A percentile compares a stretch with the other conserved stretches of the same genome.
These are phyloP conservation scores for Chaetomium sp. DNA, from an alignment of 2,329 filamentous ascomycete genomes.

Conservation along the genomic window DNA sequence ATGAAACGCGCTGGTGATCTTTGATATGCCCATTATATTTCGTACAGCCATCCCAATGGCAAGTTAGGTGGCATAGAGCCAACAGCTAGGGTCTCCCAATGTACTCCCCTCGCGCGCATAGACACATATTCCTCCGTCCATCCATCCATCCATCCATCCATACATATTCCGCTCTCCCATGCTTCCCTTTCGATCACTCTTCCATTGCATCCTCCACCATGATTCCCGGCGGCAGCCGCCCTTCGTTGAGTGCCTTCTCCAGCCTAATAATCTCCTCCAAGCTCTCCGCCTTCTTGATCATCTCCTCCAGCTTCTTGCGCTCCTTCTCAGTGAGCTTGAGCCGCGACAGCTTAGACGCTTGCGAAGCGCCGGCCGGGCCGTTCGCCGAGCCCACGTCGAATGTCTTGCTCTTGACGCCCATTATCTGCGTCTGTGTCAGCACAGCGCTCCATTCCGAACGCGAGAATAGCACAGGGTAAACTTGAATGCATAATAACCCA, in stretches of 20 bases:
- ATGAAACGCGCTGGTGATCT: too few relatives aligned
- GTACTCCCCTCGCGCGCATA: neutral
- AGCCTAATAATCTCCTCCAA: conserved; percentile 82
- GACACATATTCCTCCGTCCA: neutral
- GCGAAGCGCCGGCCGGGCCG: conserved; percentile 28
- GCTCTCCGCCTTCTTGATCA: conserved; percentile 83
- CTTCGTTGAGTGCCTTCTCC: conserved; percentile 89
- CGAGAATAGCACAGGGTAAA: neutral
- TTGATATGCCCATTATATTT: too few relatives aligned
- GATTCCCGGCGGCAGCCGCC: conserved; percentile 68
- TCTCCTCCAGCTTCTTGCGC: conserved; percentile 74
- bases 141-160: neutral
- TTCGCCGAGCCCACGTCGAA: conserved; percentile 52
- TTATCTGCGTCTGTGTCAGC: conserved; percentile 49
- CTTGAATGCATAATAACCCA: conserved; percentile 26
- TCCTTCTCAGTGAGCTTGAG: conserved; percentile 85
- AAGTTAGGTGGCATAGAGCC: too few relatives aligned
- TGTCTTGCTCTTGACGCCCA: conserved; percentile 73
- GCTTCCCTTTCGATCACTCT: conserved; percentile 39
- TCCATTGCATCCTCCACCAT: conserved; percentile 54
- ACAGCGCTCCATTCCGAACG: neutral
- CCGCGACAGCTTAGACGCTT: conserved; percentile 59
- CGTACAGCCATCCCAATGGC: too few relatives aligned
- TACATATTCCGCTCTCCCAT: neutral
- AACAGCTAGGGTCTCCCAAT: too few relatives aligned